A percentile compares a stretch with the other conserved stretches of the same genome.
phyloP scores from a whole-genome alignment of 1,284 basidiomycete species.

The Boletus nobilissimus region DNA sequence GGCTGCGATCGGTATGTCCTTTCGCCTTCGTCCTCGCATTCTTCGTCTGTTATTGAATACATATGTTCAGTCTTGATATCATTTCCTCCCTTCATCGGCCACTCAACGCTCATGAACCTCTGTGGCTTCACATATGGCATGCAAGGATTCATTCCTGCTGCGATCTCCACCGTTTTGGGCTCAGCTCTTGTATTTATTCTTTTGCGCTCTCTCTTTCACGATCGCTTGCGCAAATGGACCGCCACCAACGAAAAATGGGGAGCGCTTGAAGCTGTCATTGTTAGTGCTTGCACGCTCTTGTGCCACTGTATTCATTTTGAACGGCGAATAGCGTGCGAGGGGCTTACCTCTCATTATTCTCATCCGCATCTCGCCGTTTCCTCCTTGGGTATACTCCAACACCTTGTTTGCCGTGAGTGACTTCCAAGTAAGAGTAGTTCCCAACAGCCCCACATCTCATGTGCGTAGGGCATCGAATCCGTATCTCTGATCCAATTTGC shows the following conservation, averaged over 20 bases:
- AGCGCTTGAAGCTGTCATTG: constrained; percentile 80
- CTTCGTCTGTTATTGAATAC: constrained; percentile 23
- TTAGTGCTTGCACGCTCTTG: constrained; percentile 49
- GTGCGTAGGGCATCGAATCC: constrained; percentile 70
- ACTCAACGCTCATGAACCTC: constrained; percentile 71
- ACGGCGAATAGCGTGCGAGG: constrained; percentile 71
- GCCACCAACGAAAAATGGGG: constrained; percentile 75
- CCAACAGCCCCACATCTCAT: constrained; percentile 4
- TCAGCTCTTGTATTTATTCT: constrained; percentile 71
- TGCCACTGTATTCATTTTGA: constrained; percentile 18
- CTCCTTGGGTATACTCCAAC: constrained; percentile 86
- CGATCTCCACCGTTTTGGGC: constrained; percentile 70
- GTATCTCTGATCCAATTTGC: constrained; percentile 81
- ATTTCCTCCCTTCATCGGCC: constrained; percentile 83
- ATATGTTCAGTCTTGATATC: constrained; percentile 65
- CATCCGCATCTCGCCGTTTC: constrained; percentile 83
- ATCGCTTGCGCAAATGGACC: constrained; percentile 66
- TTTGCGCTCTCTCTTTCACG: constrained; percentile 69
- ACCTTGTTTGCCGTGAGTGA: constrained; percentile 76
- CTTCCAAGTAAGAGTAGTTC: not conserved
- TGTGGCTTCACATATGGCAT: constrained; percentile 87
- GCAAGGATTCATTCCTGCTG: constrained; percentile 74
- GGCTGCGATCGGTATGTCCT: constrained; percentile 59
- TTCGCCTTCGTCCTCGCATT: constrained; percentile 4
- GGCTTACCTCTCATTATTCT: constrained; percentile 82